Evolutionary conservation across 768 basidiomycete species (phyloP).

Genomic region (Lactarius indigo): DNA sequence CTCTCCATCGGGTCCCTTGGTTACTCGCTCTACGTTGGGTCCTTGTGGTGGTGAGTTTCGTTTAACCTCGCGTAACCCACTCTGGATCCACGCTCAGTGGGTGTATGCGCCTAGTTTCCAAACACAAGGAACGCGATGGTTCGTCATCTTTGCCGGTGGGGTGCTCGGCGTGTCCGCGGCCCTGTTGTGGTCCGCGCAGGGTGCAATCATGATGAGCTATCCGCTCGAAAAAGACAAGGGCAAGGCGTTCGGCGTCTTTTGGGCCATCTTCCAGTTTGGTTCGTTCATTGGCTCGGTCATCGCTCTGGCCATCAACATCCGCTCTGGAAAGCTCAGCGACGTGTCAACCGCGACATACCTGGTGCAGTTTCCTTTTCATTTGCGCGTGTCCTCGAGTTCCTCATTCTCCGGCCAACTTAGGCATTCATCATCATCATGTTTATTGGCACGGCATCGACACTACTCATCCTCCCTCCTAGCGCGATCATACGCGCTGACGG

Average conservation of each 20-base stretch:
- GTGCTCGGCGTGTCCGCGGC: conserved; percentile 50
- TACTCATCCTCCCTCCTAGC: conserved; percentile 38
- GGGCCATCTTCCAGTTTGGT: conserved; percentile 47
- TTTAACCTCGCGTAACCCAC: background rate
- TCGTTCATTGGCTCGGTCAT: conserved; percentile 43
- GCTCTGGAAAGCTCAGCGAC: conserved; percentile 31
- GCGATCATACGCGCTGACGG: conserved; percentile 40
- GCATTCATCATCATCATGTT: conserved; percentile 47
- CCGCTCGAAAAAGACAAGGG: conserved; percentile 57
- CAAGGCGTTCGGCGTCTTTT: conserved; percentile 48
- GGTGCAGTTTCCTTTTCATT: conserved; percentile 28
- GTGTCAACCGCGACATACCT: conserved; percentile 42
- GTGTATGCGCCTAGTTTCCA: conserved; percentile 32
- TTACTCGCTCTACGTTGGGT: conserved; percentile 48
- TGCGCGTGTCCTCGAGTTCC: background rate
- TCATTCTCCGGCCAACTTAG: conserved; percentile 19
- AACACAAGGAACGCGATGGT: conserved; percentile 39
- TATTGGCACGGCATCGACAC: conserved; percentile 36
- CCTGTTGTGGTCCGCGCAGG: conserved; percentile 52
- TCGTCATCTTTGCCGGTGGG: conserved; percentile 47
- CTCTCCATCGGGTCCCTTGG: conserved; percentile 50
- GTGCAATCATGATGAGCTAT: conserved; percentile 53
- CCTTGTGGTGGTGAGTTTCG: conserved; percentile 40
- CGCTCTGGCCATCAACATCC: conserved; percentile 42
- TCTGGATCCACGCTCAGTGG: background rate